Base-by-base conservation (phyloP, 2,329 filamentous ascomycete species). In the Penicillium janthinellum region DNA sequence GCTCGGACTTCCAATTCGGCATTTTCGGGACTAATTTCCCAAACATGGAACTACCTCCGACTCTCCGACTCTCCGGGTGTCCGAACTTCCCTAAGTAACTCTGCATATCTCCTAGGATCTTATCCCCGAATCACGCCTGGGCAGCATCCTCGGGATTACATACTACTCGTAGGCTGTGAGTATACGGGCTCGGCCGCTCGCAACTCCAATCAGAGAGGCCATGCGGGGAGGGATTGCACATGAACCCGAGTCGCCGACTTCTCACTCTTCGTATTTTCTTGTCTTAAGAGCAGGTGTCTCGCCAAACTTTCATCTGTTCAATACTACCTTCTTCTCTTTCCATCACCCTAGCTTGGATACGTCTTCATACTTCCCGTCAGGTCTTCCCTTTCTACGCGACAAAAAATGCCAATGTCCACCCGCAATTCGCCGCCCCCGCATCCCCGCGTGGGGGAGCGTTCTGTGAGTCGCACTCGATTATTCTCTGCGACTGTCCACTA, bases 21-120 rank as follows among this genome's bases (percentile, higher is more conserved):
- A 20, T 17, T 14, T 34, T 66, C 62, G 64, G 62, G 5, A 11
- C 45, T 59, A 22, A 54, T 58, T 66, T 11, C 63, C 55, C 41
- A 12, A 55, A 61, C 20, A 15, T 5, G 20, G 20, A 20, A 51
- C 15, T 58, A 61, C 15, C 35, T 60, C 45, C 61, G 54, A 58
- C 25, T 20, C 35, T 60, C 45, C 61, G 54, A 58, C 25, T 20
- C 20, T 60, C 45, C 61, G 54, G 56, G 31, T 22, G 14, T 39
- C 8, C 11, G 28, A 53, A 51, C 20, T 44, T 35, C 57, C 39
- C 37, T 41, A n/a, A 25, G 28, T 8, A 15, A 31, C 20, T 31
- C 5, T 31, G 28, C 28, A 31, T 17, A 1, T 39, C 22, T 35
- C 45, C 28, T 39, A 37, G 41, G 22, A 39, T 37, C 6, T 61